These are phyloP conservation scores for Penicillium hordei DNA, from an alignment of 2,329 filamentous ascomycete genomes.

Conservation along the genomic window DNA sequence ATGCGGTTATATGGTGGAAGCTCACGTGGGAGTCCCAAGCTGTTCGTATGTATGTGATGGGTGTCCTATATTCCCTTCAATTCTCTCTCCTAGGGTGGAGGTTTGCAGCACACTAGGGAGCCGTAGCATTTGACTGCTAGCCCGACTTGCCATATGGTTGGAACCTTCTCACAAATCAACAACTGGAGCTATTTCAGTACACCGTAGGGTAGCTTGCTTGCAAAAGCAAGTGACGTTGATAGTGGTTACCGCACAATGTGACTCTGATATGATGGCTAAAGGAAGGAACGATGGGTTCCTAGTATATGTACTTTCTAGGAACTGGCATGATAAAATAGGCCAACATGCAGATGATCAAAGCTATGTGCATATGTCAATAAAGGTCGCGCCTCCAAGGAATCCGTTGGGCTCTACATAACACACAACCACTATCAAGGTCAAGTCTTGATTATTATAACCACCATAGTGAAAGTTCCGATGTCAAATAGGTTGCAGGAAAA, in stretches of 20 bases:
- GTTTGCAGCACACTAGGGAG: no score
- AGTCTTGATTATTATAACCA: not conserved
- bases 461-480: no score
- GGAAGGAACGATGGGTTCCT: not conserved
- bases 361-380: not conserved
- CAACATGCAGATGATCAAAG: not conserved
- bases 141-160: no score
- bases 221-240: not conserved
- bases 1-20: no score
- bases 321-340: not conserved
- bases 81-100: not conserved
- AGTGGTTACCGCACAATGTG: not conserved
- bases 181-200: no score
- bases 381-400: not conserved
- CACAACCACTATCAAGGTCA: not conserved
- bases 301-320: not conserved
- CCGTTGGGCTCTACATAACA: not conserved
- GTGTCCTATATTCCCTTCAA: not conserved
- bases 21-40: no score
- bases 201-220: no score
- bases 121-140: no score
- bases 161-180: no score
- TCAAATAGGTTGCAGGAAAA: not conserved
- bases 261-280: not conserved
- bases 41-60: no score